Percentiles rank a stretch among this genome's conserved stretches.
Conservation (phyloP, 805 yeast genomes). For the Suhomyces xylopsoci region DNA sequence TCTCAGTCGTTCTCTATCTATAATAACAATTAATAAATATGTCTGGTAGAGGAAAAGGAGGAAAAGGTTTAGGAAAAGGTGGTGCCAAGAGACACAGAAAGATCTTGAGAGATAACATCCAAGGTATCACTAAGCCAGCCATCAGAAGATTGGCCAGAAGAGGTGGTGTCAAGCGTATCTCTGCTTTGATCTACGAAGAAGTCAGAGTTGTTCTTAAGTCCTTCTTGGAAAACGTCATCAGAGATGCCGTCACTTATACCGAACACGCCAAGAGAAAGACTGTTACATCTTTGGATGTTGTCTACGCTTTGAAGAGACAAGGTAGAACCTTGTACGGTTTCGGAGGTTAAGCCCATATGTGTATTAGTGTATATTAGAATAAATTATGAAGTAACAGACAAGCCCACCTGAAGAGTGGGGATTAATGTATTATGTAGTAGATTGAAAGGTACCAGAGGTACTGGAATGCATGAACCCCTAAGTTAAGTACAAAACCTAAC, state of each 20-base stretch:
- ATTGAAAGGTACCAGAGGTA: no score
- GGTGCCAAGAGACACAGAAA: constrained; percentile 99
- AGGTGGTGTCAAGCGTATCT: constrained; percentile 99
- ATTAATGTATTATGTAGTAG: no score
- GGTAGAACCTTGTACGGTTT: constrained; percentile 99
- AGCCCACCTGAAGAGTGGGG: no score
- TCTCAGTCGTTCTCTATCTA: constrained; percentile 1
- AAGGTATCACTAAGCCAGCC: constrained; percentile 99
- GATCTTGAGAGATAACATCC: constrained; percentile 98
- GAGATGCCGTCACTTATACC: constrained; percentile 99
- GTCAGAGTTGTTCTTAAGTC: constrained; percentile 95
- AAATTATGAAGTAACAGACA: no score
- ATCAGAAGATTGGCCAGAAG: constrained; percentile 99
- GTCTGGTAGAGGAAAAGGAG: constrained; percentile 99
- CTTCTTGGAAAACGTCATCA: constrained; percentile 94
- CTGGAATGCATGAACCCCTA: no score
- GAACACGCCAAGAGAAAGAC: constrained; percentile 99
- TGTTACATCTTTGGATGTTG: constrained; percentile 97
- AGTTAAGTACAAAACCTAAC: no score
- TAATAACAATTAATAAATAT: constrained; percentile 32
- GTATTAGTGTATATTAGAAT: constrained; percentile 15
- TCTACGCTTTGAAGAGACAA: constrained; percentile 99
- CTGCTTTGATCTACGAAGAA: constrained; percentile 98
- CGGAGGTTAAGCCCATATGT: constrained; percentile 76
- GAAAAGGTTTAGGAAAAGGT: constrained; percentile 99